phyloP scores from a whole-genome alignment of 352 stramenopile genomes.

The Pythium sukuiense region DNA sequence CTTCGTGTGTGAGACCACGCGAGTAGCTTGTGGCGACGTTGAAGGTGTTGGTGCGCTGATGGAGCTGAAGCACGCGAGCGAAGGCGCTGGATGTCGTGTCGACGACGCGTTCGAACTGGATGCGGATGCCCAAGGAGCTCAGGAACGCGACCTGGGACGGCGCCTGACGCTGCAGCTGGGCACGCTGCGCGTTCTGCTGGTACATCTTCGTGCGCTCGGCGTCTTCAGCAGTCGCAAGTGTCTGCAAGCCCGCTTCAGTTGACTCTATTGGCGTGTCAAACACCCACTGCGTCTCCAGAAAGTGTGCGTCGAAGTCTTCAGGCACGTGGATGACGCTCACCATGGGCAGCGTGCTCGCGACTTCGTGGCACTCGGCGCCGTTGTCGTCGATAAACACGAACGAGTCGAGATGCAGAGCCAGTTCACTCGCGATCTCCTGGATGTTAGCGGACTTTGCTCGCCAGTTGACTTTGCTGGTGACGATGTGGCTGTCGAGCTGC shows the following conservation, averaged over 20 bases:
- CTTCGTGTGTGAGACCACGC: conserved; percentile 35
- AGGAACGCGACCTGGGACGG: conserved; percentile 57
- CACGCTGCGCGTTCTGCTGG: conserved; percentile 47
- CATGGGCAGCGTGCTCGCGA: conserved; percentile 41
- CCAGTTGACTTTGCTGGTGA: conserved; percentile 56
- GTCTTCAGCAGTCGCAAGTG: conserved; percentile 38
- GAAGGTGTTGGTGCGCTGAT: conserved; percentile 76
- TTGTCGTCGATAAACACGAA: conserved; percentile 82
- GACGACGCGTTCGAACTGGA: conserved; percentile 53
- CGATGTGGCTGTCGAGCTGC: conserved; percentile 49
- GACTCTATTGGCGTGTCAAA: conserved; percentile 38
- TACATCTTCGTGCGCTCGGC: conserved; percentile 53
- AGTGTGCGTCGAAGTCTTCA: conserved; percentile 31
- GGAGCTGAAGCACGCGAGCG: conserved; percentile 55
- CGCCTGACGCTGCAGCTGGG: conserved; percentile 32
- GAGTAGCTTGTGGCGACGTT: conserved; percentile 61
- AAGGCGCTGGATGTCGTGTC: conserved; percentile 18
- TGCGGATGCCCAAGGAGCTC: conserved; percentile 65
- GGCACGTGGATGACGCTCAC: conserved; percentile 54
- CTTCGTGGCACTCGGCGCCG: conserved; percentile 65
- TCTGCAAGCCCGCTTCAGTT: neutral
- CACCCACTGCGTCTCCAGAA: conserved; percentile 52
- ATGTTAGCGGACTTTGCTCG: conserved; percentile 64
- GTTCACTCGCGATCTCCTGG: conserved; percentile 43
- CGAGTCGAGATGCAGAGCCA: conserved; percentile 57